Conservation (phyloP, 1,139 yeast species). For the Blastobotrys illinoisensis region DNA sequence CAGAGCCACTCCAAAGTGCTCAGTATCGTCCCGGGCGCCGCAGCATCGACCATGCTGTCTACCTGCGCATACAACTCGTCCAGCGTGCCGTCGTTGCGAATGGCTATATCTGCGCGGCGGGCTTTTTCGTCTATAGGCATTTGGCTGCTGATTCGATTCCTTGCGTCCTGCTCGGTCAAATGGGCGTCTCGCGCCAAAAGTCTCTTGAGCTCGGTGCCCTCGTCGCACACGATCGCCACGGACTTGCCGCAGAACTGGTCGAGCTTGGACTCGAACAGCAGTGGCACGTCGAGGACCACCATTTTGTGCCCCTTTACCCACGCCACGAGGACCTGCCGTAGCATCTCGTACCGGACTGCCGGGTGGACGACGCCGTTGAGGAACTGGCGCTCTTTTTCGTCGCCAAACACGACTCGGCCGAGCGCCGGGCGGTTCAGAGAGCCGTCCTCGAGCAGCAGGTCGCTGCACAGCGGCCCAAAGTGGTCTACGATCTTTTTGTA, state of each 20-base stretch:
- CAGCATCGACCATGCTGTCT: slow-evolving; percentile 40
- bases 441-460: slow-evolving; percentile 49
- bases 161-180: slow-evolving; percentile 60
- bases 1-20: slow-evolving; percentile 41
- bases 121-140: slow-evolving; percentile 59
- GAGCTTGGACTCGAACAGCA: slow-evolving; percentile 75
- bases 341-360: slow-evolving; percentile 68
- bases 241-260: slow-evolving; percentile 67
- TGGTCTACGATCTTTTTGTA: slow-evolving; percentile 57
- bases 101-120: slow-evolving; percentile 55
- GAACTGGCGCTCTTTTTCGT: slow-evolving; percentile 44
- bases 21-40: slow-evolving; percentile 43
- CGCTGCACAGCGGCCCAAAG: slow-evolving; percentile 52
- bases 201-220: slow-evolving; percentile 55
- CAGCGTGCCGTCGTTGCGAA: slow-evolving; percentile 57
- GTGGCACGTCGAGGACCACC: slow-evolving; percentile 83
- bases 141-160: slow-evolving; percentile 69
- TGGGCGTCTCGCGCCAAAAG: slow-evolving; percentile 63
- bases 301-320: slow-evolving; percentile 49
- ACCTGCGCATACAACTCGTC: slow-evolving; percentile 46
- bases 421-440: slow-evolving; percentile 56
- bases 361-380: slow-evolving; percentile 86
- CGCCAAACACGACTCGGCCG: slow-evolving; percentile 74
- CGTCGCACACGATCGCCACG: slow-evolving; percentile 61
- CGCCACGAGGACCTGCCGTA: slow-evolving; percentile 49